Conservation (phyloP, 768 basidiomycete genomes). For the Mycena venus region DNA sequence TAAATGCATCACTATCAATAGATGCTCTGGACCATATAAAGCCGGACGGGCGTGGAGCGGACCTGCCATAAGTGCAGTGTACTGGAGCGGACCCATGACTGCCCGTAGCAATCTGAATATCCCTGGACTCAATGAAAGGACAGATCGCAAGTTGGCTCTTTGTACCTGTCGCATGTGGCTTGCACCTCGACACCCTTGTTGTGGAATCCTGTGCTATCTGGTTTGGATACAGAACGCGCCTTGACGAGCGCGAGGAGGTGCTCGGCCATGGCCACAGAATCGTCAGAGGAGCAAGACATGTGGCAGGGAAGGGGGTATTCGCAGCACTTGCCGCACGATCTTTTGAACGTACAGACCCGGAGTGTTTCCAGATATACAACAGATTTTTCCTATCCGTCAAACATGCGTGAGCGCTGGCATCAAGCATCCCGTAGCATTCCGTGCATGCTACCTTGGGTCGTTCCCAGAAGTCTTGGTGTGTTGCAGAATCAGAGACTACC, state of each 20-base stretch:
- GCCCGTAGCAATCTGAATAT: not conserved
- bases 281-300: not conserved
- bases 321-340: too few species aligned
- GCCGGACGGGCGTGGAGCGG: not conserved
- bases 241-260: slow-evolving; percentile 6
- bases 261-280: slow-evolving; percentile 3
- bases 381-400: too few species aligned
- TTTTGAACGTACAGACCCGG: too few species aligned
- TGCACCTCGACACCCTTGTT: slow-evolving; percentile 1
- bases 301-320: not conserved
- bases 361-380: too few species aligned
- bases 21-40: not conserved
- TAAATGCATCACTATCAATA: not conserved
- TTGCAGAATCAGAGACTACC: too few species aligned
- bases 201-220: not conserved
- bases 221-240: not conserved
- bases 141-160: not conserved
- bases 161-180: not conserved
- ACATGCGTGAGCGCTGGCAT: too few species aligned
- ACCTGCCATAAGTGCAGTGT: slow-evolving; percentile 10
- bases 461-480: too few species aligned
- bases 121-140: not conserved
- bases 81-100: slow-evolving; percentile 3
- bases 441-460: too few species aligned
- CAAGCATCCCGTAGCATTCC: too few species aligned